A percentile compares a stretch with the other conserved stretches of the same genome.
Conservation (phyloP, 257 asterid species). For the Solanum paucissectum region DNA sequence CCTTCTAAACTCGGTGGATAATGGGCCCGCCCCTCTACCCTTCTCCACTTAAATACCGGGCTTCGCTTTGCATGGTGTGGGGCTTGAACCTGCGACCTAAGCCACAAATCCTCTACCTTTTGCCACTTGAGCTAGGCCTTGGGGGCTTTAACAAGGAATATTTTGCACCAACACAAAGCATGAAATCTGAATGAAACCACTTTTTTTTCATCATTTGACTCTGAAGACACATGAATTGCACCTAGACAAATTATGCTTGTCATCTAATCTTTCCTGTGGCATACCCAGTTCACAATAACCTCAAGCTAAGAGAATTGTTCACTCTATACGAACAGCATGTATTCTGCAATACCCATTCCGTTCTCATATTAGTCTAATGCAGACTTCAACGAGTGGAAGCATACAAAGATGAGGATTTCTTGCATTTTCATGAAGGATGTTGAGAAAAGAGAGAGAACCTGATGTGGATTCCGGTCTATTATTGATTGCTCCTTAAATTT, state of each 20-base stretch:
- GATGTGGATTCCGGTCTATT: conserved; percentile 93
- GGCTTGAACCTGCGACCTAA: too few species aligned
- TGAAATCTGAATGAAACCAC: not conserved
- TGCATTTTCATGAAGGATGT: not conserved
- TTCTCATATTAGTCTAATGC: not conserved
- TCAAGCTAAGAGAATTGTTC: not conserved
- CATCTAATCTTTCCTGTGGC: not conserved
- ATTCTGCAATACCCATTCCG: not conserved
- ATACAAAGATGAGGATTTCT: not conserved
- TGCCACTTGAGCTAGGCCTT: too few species aligned
- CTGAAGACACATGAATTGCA: not conserved
- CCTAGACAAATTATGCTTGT: not conserved
- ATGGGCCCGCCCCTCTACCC: too few species aligned
- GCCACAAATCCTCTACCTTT: too few species aligned
- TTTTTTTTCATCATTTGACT: not conserved
- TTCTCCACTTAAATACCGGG: too few species aligned
- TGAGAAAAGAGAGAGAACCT: conserved; percentile 35
- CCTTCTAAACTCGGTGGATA: too few species aligned
- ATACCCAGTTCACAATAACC: not conserved
- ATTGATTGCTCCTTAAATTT: conserved; percentile 98
- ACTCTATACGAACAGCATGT: not conserved
- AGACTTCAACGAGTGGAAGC: not conserved
- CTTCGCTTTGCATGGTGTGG: too few species aligned
- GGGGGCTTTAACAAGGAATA: not conserved
- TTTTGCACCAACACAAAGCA: not conserved